phyloP scores from a whole-genome alignment of 495 filamentous ascomycete genomes.

The Annulohypoxylon bovei region DNA sequence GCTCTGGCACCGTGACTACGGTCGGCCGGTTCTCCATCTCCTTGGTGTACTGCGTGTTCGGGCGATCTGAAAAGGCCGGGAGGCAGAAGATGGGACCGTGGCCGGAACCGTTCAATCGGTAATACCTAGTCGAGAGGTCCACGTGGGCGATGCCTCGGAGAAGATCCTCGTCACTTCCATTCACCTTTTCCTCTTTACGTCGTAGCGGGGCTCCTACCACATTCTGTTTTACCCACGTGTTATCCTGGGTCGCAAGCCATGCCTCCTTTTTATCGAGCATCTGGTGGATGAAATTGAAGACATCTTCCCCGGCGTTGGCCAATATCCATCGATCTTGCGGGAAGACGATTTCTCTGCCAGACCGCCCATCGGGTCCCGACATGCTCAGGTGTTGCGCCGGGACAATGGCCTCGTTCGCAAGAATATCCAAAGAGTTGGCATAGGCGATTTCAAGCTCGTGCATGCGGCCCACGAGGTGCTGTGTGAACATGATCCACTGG shows the following conservation, averaged over 20 bases:
- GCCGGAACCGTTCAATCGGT: constrained; percentile 55
- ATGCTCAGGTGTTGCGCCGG: constrained; percentile 51
- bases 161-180: constrained; percentile 31
- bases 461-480: constrained; percentile 58
- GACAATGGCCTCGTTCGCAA: constrained; percentile 59
- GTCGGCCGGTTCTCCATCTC: constrained; percentile 57
- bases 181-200: neutral
- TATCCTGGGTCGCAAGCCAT: constrained; percentile 41
- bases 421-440: constrained; percentile 57
- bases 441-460: constrained; percentile 62
- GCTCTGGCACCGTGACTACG: constrained; percentile 53
- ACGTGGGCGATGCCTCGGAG: constrained; percentile 55
- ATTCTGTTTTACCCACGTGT: constrained; percentile 34
- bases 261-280: constrained; percentile 59
- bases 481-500: constrained; percentile 59
- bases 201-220: constrained; percentile 47
- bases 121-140: constrained; percentile 57
- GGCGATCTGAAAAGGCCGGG: constrained; percentile 58
- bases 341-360: constrained; percentile 53
- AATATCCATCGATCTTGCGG: constrained; percentile 65
- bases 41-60: constrained; percentile 52
- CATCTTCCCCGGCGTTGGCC: constrained; percentile 60
- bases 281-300: constrained; percentile 53
- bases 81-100: constrained; percentile 58
- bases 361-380: constrained; percentile 50